Evolutionary conservation across 1,284 basidiomycete species (phyloP).

Genomic region (Anthracocystis setariae): DNA sequence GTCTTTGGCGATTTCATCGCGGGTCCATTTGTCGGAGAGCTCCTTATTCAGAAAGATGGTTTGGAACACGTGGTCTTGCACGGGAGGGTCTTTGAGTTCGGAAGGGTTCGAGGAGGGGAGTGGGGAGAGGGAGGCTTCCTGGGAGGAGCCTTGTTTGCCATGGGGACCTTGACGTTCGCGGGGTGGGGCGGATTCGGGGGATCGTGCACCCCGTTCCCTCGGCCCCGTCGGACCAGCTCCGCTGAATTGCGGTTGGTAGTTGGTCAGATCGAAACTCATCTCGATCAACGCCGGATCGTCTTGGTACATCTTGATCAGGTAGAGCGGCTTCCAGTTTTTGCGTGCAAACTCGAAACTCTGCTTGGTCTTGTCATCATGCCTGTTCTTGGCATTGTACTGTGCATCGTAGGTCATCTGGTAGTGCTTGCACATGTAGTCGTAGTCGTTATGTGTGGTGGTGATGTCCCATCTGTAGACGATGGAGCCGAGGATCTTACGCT

Average conservation of each 20-base stretch:
- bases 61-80: constrained; percentile 74
- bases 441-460: constrained; percentile 74
- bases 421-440: constrained; percentile 73
- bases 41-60: constrained; percentile 75
- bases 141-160: constrained; percentile 42
- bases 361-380: constrained; percentile 67
- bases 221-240: constrained; percentile 45
- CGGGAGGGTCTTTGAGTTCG: constrained; percentile 54
- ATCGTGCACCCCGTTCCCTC: constrained; percentile 18
- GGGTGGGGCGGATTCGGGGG: constrained; percentile 39
- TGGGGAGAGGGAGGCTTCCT: constrained; percentile 30
- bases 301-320: constrained; percentile 73
- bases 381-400: constrained; percentile 66
- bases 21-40: constrained; percentile 72
- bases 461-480: constrained; percentile 73
- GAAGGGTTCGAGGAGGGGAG: constrained; percentile 24
- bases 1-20: constrained; percentile 71
- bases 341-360: constrained; percentile 70
- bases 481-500: constrained; percentile 74
- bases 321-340: constrained; percentile 70
- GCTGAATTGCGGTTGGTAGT: constrained; percentile 73
- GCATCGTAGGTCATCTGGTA: constrained; percentile 66
- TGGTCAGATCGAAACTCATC: constrained; percentile 73
- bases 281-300: constrained; percentile 74
- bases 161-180: constrained; percentile 45